Base-by-base conservation (phyloP, 2,329 filamentous ascomycete genomes). In the Ceratocystis eucalypticola region DNA sequence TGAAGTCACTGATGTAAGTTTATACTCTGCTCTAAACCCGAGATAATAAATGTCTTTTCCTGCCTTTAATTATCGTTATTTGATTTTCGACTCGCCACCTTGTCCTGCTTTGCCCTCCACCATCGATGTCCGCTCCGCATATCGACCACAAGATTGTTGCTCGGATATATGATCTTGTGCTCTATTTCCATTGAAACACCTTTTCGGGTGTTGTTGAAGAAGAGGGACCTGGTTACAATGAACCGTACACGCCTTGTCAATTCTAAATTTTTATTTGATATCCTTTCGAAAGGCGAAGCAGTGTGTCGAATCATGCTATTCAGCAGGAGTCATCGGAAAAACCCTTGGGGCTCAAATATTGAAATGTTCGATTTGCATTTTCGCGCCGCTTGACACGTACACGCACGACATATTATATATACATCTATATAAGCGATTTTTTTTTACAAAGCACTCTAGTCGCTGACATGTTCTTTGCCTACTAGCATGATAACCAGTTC, bases 401-500 rank as follows among this genome's bases (percentile, higher is more conserved):
- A 41, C 10, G 5, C 37, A 15, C 37, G 37, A 15, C 37, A 41
- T 4, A 41, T 41, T 10, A 41, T 3, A 41, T 15, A 41, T 41
- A 41, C 12, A 15, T 41, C 37, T 41, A 41, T 41, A 41, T 15
- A 15, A 41, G 10, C 37, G n/a, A n/a, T 12, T 20, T 15, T 20
- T 20, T 15, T 57, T 20, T 7, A 53, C 48, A 22, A 59, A n/a
- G 22, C 7, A 8, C 20, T 30, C 17, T n/a, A 20, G 63, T 50
- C 62, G 66, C 45, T 68, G 46, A 45, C 68, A 64, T 70, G 53
- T 17, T n/a, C 41, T 41, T 55, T 28, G 25, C 28, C 28, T 65
- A 46, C 44, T 72, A 89, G 83, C 85, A 88, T 78, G 83, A 88
- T 75, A 79, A 80, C 73, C 80, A 79, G 79, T 97, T 97, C 85